phyloP scores from a whole-genome alignment of 768 basidiomycete species.

The Termitomyces sp. region DNA sequence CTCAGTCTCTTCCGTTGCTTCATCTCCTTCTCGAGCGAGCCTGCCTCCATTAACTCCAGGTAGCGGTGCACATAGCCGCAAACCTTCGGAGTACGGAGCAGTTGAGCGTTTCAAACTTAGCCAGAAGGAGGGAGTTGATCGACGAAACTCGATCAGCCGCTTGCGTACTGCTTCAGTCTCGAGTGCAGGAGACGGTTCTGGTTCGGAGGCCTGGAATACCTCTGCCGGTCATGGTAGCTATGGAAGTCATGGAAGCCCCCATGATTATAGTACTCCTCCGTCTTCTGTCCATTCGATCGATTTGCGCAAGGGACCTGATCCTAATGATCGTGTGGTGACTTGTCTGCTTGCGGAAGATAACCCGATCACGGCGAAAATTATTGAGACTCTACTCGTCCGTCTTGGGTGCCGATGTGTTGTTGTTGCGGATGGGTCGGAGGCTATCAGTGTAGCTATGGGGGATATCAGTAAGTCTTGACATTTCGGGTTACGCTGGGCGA shows the following conservation, averaged over 20 bases:
- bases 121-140: constrained; percentile 71
- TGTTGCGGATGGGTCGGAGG: constrained; percentile 94
- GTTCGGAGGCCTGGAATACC: constrained; percentile 68
- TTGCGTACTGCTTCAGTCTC: constrained; percentile 83
- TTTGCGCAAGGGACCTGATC: constrained; percentile 68
- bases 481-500: background rate
- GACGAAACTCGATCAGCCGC: constrained; percentile 81
- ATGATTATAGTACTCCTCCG: constrained; percentile 63
- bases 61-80: constrained; percentile 60
- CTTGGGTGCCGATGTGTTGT: constrained; percentile 95
- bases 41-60: constrained; percentile 69
- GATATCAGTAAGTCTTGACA: constrained; percentile 76
- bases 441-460: constrained; percentile 94
- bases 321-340: constrained; percentile 84
- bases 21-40: constrained; percentile 78
- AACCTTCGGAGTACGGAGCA: constrained; percentile 86
- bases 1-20: constrained; percentile 86
- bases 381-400: constrained; percentile 89
- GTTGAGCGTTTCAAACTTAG: constrained; percentile 89
- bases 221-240: constrained; percentile 51
- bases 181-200: constrained; percentile 72
- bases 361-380: constrained; percentile 95
- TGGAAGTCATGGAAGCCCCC: constrained; percentile 18
- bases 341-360: constrained; percentile 96
- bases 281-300: constrained; percentile 87